Conservation (phyloP, 768 basidiomycete genomes). For the Phanerochaete carnosa region DNA sequence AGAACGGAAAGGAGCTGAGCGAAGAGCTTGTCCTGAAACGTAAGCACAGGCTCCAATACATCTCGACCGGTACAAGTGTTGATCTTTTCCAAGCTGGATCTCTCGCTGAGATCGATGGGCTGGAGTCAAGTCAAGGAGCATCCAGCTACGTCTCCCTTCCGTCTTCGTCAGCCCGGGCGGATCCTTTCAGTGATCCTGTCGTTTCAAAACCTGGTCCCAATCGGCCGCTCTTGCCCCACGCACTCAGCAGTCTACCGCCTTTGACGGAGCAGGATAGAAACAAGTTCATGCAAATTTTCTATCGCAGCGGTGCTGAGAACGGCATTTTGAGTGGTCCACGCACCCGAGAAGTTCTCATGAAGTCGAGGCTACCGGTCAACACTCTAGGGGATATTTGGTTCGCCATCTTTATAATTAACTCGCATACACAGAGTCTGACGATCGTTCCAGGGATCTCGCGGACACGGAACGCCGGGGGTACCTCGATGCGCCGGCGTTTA, state of each 20-base stretch:
- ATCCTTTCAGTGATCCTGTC: not conserved
- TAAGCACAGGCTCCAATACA: constrained; percentile 29
- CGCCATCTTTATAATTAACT: not conserved
- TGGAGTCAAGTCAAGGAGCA: constrained; percentile 6
- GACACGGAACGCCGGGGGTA: constrained; percentile 57
- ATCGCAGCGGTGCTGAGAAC: constrained; percentile 44
- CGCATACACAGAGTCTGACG: not conserved
- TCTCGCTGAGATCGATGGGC: constrained; percentile 37
- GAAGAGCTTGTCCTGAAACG: constrained; percentile 41
- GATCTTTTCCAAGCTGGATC: constrained; percentile 44
- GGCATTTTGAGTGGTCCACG: constrained; percentile 50
- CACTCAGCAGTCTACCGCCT: constrained; percentile 29
- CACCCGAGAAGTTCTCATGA: constrained; percentile 51
- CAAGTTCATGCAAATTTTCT: constrained; percentile 54
- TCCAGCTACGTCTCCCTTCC: not conserved
- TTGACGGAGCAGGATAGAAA: constrained; percentile 40
- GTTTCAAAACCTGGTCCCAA: too few species aligned
- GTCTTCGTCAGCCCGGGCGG: not conserved
- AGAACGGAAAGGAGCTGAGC: constrained; percentile 43
- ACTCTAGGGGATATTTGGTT: constrained; percentile 19
- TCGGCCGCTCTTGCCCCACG: not conserved
- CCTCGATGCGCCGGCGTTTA: constrained; percentile 66
- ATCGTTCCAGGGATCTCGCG: constrained; percentile 49
- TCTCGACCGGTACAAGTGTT: not conserved
- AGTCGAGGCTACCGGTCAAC: constrained; percentile 41